A percentile compares a stretch with the other conserved stretches of the same genome.
These are phyloP conservation scores for Sclerotinia minor DNA, from an alignment of 2,329 filamentous ascomycete species.

Conservation along the genomic window DNA sequence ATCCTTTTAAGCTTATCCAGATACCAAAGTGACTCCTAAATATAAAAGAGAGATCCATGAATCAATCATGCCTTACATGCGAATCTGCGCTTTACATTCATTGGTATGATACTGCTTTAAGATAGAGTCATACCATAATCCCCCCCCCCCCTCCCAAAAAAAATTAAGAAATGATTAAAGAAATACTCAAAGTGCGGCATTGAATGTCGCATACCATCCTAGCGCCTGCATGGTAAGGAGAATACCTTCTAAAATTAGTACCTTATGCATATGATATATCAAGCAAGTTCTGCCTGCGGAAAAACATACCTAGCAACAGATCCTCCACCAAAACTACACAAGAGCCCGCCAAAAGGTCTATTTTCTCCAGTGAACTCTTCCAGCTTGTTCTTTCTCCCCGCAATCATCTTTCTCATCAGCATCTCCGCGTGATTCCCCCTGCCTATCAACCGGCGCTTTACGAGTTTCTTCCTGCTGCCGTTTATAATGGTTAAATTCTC, in stretches of 20 bases:
- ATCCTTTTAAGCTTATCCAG: background rate
- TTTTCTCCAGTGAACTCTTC: background rate
- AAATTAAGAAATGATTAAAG: background rate
- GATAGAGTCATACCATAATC: background rate
- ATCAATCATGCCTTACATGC: background rate
- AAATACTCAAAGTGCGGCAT: background rate
- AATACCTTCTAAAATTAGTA: background rate
- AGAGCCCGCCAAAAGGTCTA: background rate
- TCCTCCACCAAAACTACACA: background rate
- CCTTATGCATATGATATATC: background rate
- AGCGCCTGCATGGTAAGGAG: background rate
- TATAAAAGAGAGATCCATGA: background rate
- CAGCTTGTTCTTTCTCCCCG: background rate
- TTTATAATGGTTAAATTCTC: background rate
- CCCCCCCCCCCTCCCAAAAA: no score
- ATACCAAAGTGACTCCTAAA: background rate
- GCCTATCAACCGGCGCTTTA: background rate
- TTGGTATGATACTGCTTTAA: background rate
- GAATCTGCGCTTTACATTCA: background rate
- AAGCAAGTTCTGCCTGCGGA: background rate
- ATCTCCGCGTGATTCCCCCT: no score
- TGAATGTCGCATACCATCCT: background rate
- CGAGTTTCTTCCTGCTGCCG: background rate
- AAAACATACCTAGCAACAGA: background rate
- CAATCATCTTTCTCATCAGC: background rate